phyloP scores from a whole-genome alignment of 2,329 filamentous ascomycete genomes.

The Incumbomyces lentus region DNA sequence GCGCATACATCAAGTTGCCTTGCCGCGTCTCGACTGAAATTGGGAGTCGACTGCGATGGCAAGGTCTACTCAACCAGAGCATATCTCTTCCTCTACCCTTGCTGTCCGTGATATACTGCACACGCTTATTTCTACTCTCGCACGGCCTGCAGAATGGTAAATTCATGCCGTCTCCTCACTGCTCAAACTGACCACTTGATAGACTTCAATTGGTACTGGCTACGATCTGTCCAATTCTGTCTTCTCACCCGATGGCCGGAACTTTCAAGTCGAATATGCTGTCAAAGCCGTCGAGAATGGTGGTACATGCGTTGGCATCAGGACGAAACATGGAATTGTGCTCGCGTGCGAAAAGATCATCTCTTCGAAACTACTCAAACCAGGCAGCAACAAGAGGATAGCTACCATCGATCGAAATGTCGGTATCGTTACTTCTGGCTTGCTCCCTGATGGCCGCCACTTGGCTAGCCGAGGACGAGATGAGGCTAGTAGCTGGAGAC shows the following conservation, averaged over 20 bases:
- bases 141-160: slow-evolving; percentile 1
- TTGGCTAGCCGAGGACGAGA: slow-evolving; percentile 90
- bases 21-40: too few relatives aligned
- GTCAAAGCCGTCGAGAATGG: slow-evolving; percentile 98
- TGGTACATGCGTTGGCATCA: slow-evolving; percentile 88
- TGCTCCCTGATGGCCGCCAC: slow-evolving; percentile 89
- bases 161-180: not conserved
- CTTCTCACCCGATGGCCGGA: slow-evolving; percentile 96
- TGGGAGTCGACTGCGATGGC: too few relatives aligned
- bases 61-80: not conserved
- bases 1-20: not conserved
- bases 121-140: too few relatives aligned
- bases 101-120: too few relatives aligned
- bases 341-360: slow-evolving; percentile 95
- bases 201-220: slow-evolving; percentile 99
- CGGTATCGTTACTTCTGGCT: slow-evolving; percentile 83
- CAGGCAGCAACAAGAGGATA: slow-evolving; percentile 94
- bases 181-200: slow-evolving; percentile 4
- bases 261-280: slow-evolving; percentile 97
- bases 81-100: too few relatives aligned
- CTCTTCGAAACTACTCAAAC: slow-evolving; percentile 87
- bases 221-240: slow-evolving; percentile 99
- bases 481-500: slow-evolving; percentile 83
- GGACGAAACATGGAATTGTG: slow-evolving; percentile 94
- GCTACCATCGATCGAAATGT: slow-evolving; percentile 87